A percentile compares a stretch with the other conserved stretches of the same genome.
These are phyloP conservation scores for Ceratobasidium sp. DNA, from an alignment of 1,284 basidiomycete species.

Conservation along the genomic window DNA sequence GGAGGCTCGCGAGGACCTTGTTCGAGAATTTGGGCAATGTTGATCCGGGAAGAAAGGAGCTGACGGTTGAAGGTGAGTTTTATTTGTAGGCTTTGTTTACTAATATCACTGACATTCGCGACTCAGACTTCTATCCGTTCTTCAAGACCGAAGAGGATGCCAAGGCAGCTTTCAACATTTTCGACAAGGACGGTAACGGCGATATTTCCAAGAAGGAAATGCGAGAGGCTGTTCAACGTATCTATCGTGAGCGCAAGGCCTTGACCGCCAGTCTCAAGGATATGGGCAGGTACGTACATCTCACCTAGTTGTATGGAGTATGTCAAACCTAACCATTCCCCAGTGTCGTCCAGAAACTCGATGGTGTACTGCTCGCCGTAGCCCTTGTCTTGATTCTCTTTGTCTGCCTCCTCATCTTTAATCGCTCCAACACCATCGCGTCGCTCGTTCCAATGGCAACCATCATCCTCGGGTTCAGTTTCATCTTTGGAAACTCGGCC, in stretches of 20 bases:
- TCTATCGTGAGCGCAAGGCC: conserved; percentile 83
- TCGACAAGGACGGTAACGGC: conserved; percentile 87
- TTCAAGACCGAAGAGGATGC: conserved; percentile 80
- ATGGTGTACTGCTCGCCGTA: conserved; percentile 75
- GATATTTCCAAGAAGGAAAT: conserved; percentile 85
- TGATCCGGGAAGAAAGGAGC: conserved; percentile 68
- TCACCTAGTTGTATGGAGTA: conserved; percentile 1
- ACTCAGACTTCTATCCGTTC: conserved; percentile 79
- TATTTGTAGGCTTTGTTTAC: conserved; percentile 18
- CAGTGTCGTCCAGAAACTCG: conserved; percentile 79
- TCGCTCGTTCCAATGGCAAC: conserved; percentile 86
- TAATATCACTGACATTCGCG: conserved; percentile 27
- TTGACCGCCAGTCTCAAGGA: conserved; percentile 79
- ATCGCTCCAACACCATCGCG: conserved; percentile 73
- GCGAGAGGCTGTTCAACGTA: conserved; percentile 85
- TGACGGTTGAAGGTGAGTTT: conserved; percentile 72
- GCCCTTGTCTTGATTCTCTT: conserved; percentile 75
- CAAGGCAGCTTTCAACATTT: conserved; percentile 77
- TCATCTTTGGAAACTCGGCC: conserved; percentile 86
- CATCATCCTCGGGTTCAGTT: conserved; percentile 82
- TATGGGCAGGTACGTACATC: conserved; percentile 32
- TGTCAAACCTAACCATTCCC: conserved; percentile 57
- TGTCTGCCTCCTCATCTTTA: conserved; percentile 83
- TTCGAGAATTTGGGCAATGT: conserved; percentile 76
- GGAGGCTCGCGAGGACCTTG: conserved; percentile 78